A percentile compares a stretch with the other conserved stretches of the same genome.
Evolutionary conservation across 2,329 filamentous ascomycete species (phyloP).

Genomic region (Aspergillus intermedius): DNA sequence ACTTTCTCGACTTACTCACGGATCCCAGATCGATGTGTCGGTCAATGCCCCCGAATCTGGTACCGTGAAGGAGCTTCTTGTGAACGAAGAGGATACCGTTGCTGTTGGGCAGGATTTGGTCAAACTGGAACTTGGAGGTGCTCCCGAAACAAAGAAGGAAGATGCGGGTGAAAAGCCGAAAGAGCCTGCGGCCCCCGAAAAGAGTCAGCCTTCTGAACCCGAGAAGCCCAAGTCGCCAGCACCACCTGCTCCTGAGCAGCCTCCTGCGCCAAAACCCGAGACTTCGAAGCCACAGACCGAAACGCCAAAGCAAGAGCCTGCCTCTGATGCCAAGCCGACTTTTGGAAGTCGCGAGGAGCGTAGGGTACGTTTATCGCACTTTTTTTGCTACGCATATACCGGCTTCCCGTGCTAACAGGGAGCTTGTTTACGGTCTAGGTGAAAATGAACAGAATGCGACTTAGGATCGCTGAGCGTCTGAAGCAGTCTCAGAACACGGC

Average conservation of each 20-base stretch:
- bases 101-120: conserved; percentile 87
- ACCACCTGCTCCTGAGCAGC: conserved; percentile 30
- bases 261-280: conserved; percentile 31
- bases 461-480: conserved; percentile 91
- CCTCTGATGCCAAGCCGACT: conserved; percentile 23
- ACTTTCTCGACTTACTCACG: neutral
- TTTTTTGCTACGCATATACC: neutral
- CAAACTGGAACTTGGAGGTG: conserved; percentile 72
- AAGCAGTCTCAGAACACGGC: conserved; percentile 99
- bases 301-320: conserved; percentile 6
- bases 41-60: conserved; percentile 91
- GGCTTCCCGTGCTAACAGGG: no score
- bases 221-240: conserved; percentile 22
- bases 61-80: conserved; percentile 84
- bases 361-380: conserved; percentile 54
- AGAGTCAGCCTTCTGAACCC: conserved; percentile 24
- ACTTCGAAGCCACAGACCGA: conserved; percentile 10
- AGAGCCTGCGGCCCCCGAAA: conserved; percentile 50
- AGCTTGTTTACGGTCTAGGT: conserved; percentile 50
- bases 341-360: conserved; percentile 78
- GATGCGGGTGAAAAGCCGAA: conserved; percentile 54
- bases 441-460: conserved; percentile 99
- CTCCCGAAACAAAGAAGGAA: conserved; percentile 50
- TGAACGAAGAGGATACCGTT: conserved; percentile 90
- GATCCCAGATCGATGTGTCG: conserved; percentile 77